Base-by-base conservation (phyloP, 306 rosid genomes). In the Mimosa bimucronata region DNA sequence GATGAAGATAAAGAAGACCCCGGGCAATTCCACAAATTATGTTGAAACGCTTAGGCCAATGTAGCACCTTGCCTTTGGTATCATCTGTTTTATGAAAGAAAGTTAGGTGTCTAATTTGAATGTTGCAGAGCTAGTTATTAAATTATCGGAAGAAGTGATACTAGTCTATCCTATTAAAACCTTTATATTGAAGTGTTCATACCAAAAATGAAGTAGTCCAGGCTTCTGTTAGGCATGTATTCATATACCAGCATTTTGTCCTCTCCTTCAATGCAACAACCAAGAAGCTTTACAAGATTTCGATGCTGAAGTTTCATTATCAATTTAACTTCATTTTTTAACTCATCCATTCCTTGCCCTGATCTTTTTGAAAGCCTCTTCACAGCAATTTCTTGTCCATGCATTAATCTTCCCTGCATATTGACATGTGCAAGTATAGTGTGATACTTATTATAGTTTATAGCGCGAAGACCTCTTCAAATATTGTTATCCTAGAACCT, bases 1-100 rank as follows among this genome's bases (percentile, higher is more conserved):
- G 87, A 58, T 89, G 88, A 48, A 89, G 88, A 82, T 89, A 89
- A 11, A 87, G 85, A 79, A 87, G 83, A 3, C 88, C 89, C 19
- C 83, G 34, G 9, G 86, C 84, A 75, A 87, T 83, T 37, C 91
- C 88, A 1, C 71, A 60, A 0, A 89, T 87, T 13, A 89, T 87
- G 40, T 85, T 65, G 75, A 81, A 88, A 38, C 88, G 87, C 42
- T 70, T 80, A 7, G 83, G 37, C 89, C 89, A 90, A 67, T 81
- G 79, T 45, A 90, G 57, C 5, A 68, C 0, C 18, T 70, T 78
- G 1, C 71, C 61, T 76, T 58, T 62, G 1, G 69, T 66, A 21
- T 88, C 42, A 88, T 83, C 91, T 86, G 77, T 25, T 66, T 12
- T 71, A 37, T 44, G n/a, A 30, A 40, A 70, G 2, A 40, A 30